phyloP scores from a whole-genome alignment of 306 rosid genomes.

The Quercus gilva region DNA sequence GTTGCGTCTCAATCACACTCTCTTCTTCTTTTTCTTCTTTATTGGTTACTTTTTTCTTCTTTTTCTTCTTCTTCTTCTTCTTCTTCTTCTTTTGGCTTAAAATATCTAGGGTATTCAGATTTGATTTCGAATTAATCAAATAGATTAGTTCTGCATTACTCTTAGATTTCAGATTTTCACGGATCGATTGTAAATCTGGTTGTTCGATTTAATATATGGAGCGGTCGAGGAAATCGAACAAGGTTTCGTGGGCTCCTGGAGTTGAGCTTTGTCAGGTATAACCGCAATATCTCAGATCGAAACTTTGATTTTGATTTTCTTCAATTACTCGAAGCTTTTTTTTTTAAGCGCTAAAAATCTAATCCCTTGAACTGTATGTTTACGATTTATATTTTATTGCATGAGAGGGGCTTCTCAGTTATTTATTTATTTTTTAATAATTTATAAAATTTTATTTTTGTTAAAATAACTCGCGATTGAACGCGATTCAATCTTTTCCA shows the following conservation, averaged over 20 bases:
- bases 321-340: neutral
- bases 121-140: neutral
- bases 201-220: constrained; percentile 61
- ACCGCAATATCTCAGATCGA: constrained; percentile 31
- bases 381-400: neutral
- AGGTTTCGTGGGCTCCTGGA: constrained; percentile 74
- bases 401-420: neutral
- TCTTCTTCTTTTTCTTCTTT: neutral
- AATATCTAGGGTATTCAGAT: constrained; percentile 11
- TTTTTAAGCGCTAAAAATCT: neutral
- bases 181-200: constrained; percentile 8
- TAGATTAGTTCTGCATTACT: neutral
- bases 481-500: neutral
- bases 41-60: too few species aligned
- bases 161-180: constrained; percentile 13
- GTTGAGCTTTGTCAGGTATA: constrained; percentile 81
- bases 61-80: neutral
- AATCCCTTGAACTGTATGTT: neutral
- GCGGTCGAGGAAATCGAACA: constrained; percentile 62
- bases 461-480: neutral
- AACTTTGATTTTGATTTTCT: neutral
- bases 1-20: neutral
- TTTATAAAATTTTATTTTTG: too few species aligned
- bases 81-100: neutral
- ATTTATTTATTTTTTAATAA: too few species aligned